phyloP scores from a whole-genome alignment of 2,329 filamentous ascomycete genomes.

The Pyrenophora graminea region DNA sequence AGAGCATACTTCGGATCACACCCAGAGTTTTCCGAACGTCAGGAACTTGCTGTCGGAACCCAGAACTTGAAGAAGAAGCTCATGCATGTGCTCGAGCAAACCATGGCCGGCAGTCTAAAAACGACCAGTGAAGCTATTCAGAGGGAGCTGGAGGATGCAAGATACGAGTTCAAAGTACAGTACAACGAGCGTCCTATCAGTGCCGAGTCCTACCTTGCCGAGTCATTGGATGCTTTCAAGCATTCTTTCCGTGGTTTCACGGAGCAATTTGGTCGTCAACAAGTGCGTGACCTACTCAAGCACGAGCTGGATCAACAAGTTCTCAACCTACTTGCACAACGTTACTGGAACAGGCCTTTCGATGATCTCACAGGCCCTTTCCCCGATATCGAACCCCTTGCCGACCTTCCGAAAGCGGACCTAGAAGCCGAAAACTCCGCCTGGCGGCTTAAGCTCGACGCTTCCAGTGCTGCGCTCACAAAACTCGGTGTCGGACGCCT shows the following conservation, averaged over 20 bases:
- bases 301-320: conserved; percentile 92
- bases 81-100: conserved; percentile 95
- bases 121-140: conserved; percentile 89
- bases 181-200: conserved; percentile 96
- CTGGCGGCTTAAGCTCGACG: conserved; percentile 93
- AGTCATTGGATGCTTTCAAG: conserved; percentile 94
- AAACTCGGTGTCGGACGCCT: conserved; percentile 92
- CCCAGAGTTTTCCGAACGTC: conserved; percentile 76
- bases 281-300: conserved; percentile 89
- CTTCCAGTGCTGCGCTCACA: conserved; percentile 85
- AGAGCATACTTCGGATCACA: conserved; percentile 84
- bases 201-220: conserved; percentile 93
- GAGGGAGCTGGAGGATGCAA: conserved; percentile 93
- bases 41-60: conserved; percentile 79
- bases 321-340: conserved; percentile 85
- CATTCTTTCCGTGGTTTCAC: conserved; percentile 96
- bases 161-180: conserved; percentile 98
- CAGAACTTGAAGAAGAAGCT: conserved; percentile 88
- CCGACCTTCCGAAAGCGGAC: conserved; percentile 81
- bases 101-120: conserved; percentile 91
- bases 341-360: conserved; percentile 97
- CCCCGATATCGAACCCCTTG: conserved; percentile 72
- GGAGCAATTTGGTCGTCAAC: conserved; percentile 82
- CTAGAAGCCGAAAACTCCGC: conserved; percentile 72
- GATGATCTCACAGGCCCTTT: conserved; percentile 73